These are phyloP conservation scores for Paratinospora sagittata DNA, from an alignment of 164 flowering plant genomes.

Conservation along the genomic window DNA sequence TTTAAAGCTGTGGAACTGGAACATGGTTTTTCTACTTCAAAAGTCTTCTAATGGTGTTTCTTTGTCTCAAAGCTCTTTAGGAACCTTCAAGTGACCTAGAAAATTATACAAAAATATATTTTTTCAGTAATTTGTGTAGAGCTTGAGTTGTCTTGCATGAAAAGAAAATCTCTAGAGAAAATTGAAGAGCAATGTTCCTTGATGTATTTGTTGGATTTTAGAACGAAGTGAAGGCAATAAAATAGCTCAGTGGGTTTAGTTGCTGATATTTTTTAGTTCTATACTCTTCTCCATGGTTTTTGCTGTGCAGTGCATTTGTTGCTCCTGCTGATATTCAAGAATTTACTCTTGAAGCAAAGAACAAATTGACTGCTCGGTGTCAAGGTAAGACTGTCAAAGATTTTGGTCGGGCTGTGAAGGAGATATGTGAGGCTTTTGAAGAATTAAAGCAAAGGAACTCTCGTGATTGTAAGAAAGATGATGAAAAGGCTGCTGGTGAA, in stretches of 20 bases:
- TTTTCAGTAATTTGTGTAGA: too few relatives aligned
- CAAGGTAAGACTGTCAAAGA: constrained; percentile 63
- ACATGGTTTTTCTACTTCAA: too few relatives aligned
- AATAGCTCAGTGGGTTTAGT: background rate
- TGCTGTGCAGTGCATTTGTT: constrained; percentile 74
- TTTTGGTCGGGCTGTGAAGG: constrained; percentile 81
- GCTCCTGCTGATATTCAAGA: constrained; percentile 86
- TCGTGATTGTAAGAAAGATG: constrained; percentile 28
- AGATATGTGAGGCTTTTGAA: constrained; percentile 80
- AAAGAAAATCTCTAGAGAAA: too few relatives aligned
- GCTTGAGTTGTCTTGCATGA: too few relatives aligned
- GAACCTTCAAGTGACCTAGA: too few relatives aligned
- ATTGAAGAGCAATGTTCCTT: too few relatives aligned
- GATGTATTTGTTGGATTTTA: too few relatives aligned
- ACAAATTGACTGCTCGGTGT: constrained; percentile 55
- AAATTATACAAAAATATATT: too few relatives aligned
- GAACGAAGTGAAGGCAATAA: too few relatives aligned
- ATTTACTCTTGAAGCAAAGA: constrained; percentile 66
- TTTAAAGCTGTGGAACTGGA: too few relatives aligned
- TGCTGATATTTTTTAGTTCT: background rate
- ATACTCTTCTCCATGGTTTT: constrained; percentile 3
- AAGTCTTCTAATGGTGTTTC: too few relatives aligned
- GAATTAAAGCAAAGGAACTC: constrained; percentile 40
- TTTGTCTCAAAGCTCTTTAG: too few relatives aligned
- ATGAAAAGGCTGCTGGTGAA: constrained; percentile 22